Percentiles rank a stretch among this genome's conserved stretches.
These are phyloP conservation scores for Chara braunii DNA, from an alignment of 139 green algal species.

Conservation along the genomic window DNA sequence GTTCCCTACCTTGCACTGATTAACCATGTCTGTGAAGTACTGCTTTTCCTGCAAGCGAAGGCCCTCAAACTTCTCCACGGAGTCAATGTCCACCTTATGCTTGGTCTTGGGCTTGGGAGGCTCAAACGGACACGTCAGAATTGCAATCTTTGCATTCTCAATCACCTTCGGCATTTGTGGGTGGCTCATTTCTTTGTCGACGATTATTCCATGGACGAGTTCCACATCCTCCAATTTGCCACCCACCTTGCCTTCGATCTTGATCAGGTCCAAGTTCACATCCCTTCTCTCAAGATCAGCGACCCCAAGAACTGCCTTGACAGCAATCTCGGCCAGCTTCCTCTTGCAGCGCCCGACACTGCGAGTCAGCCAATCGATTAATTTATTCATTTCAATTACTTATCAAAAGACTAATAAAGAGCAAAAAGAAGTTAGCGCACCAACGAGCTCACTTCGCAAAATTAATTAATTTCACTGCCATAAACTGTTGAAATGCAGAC, in stretches of 20 bases:
- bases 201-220: conserved; percentile 87
- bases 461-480: no score
- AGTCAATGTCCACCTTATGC: conserved; percentile 99
- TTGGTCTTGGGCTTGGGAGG: conserved; percentile 99
- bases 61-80: conserved; percentile 93
- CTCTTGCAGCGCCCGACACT: conserved; percentile 91
- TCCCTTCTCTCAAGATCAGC: conserved; percentile 87
- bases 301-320: conserved; percentile 90
- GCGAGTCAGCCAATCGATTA: conserved; percentile 11
- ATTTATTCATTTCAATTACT: background rate
- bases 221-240: conserved; percentile 89
- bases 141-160: conserved; percentile 88
- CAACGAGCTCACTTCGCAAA: no score
- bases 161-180: conserved; percentile 81
- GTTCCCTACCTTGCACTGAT: conserved; percentile 92
- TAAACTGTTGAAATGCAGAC: conserved; percentile 10
- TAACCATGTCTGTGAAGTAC: conserved; percentile 98
- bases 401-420: conserved; percentile 6
- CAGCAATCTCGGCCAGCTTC: conserved; percentile 93
- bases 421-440: no score
- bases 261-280: conserved; percentile 99
- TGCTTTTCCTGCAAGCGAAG: conserved; percentile 77
- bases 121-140: conserved; percentile 99
- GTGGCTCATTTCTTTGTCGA: conserved; percentile 99
- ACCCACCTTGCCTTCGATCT: conserved; percentile 95